These are phyloP conservation scores for Colletotrichum zoysiae DNA, from an alignment of 2,329 filamentous ascomycete species.

Conservation along the genomic window DNA sequence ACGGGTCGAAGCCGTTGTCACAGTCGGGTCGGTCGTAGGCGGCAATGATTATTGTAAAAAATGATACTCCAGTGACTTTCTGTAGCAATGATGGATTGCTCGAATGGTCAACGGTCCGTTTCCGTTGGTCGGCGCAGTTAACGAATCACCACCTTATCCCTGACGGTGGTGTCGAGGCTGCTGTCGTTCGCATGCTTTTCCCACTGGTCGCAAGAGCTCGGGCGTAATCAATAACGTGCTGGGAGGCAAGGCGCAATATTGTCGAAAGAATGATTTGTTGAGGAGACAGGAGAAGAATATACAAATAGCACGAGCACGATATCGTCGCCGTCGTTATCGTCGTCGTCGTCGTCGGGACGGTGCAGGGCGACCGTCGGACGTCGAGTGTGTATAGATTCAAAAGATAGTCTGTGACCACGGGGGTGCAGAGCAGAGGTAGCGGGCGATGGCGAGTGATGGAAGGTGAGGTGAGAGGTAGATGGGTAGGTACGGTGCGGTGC, in stretches of 20 bases:
- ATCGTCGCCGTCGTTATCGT: not conserved
- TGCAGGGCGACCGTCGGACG: slow-evolving; percentile 8
- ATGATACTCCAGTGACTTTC: slow-evolving; percentile 4
- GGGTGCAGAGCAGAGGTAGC: slow-evolving; percentile 5
- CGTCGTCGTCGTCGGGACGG: slow-evolving; percentile 4
- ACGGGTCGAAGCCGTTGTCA: slow-evolving; percentile 12
- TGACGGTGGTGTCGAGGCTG: slow-evolving; percentile 30
- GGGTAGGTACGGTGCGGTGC: not conserved
- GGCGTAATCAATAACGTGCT: slow-evolving; percentile 7
- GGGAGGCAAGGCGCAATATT: slow-evolving; percentile 6
- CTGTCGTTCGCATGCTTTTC: slow-evolving; percentile 39
- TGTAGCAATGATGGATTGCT: slow-evolving; percentile 1
- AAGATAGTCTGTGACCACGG: slow-evolving; percentile 11
- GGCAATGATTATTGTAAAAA: not conserved
- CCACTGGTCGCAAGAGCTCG: slow-evolving; percentile 23
- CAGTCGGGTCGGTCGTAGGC: not conserved
- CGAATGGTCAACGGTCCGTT: slow-evolving; percentile 13
- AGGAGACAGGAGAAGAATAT: slow-evolving; percentile 4
- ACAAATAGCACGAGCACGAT: slow-evolving; percentile 1
- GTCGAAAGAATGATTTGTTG: slow-evolving; percentile 18
- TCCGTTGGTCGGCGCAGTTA: slow-evolving; percentile 16
- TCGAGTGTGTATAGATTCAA: slow-evolving; percentile 17
- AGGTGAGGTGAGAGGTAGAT: not conserved
- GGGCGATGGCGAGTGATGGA: not conserved
- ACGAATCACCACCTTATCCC: slow-evolving; percentile 41